Conservation (phyloP, 805 yeast species). For the Zygosaccharomyces bailii region DNA sequence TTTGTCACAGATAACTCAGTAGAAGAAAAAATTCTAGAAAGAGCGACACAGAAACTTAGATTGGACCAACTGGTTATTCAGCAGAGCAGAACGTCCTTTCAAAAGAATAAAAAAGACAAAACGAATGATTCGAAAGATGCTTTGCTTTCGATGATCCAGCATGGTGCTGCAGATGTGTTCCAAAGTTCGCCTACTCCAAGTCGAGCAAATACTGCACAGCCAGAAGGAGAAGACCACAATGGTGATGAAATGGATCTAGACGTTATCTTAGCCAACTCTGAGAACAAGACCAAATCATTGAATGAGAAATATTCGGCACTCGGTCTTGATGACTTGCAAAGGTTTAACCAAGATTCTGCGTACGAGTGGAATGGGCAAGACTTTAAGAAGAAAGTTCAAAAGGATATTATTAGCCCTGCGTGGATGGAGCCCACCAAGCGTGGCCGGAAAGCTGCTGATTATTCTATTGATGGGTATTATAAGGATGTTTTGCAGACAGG, state of each 20-base stretch:
- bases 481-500: conserved; percentile 76
- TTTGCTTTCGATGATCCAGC: conserved; percentile 75
- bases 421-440: conserved; percentile 88
- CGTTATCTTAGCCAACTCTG: conserved; percentile 55
- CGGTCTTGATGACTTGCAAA: conserved; percentile 74
- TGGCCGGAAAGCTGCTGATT: conserved; percentile 79
- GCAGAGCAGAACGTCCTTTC: conserved; percentile 51
- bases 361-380: conserved; percentile 88
- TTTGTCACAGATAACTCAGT: conserved; percentile 78
- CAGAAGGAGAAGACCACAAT: conserved; percentile 32
- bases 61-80: conserved; percentile 80
- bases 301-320: conserved; percentile 61
- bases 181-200: conserved; percentile 20
- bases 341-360: conserved; percentile 67
- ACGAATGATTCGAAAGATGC: conserved; percentile 57
- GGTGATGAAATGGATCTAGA: conserved; percentile 55
- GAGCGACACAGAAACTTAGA: conserved; percentile 77
- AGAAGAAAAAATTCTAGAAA: conserved; percentile 75
- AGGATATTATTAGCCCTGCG: conserved; percentile 49
- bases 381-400: conserved; percentile 57
- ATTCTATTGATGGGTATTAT: conserved; percentile 83
- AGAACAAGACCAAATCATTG: conserved; percentile 58
- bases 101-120: conserved; percentile 31
- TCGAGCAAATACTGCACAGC: conserved; percentile 27
- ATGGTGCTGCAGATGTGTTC: conserved; percentile 69